Evolutionary conservation across 1,284 basidiomycete species (phyloP).

Genomic region (Cutaneotrichosporon cutaneum): DNA sequence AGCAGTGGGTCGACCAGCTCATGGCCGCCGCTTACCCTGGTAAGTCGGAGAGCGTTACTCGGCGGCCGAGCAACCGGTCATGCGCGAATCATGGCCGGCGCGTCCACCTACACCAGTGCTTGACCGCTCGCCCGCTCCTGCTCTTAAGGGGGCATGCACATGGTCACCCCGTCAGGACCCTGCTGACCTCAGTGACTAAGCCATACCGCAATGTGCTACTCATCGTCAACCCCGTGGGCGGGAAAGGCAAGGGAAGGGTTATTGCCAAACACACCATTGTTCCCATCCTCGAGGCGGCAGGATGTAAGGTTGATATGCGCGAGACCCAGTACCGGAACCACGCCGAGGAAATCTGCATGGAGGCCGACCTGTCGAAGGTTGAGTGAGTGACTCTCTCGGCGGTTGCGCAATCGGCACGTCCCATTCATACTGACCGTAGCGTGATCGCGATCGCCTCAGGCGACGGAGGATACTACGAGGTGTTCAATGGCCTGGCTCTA

Average conservation of each 20-base stretch:
- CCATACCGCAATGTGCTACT: slow-evolving; percentile 63
- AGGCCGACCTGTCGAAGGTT: slow-evolving; percentile 61
- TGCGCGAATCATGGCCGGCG: not conserved
- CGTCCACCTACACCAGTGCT: not conserved
- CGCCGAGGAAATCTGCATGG: slow-evolving; percentile 67
- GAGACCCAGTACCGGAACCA: slow-evolving; percentile 73
- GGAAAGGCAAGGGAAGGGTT: slow-evolving; percentile 69
- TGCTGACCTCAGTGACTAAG: slow-evolving; percentile 45
- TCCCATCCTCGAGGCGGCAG: slow-evolving; percentile 77
- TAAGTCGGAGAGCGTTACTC: slow-evolving; percentile 34
- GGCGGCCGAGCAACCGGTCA: not conserved
- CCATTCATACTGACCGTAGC: slow-evolving; percentile 34
- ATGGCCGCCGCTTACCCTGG: slow-evolving; percentile 66
- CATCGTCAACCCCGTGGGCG: slow-evolving; percentile 85
- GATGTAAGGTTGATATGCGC: slow-evolving; percentile 65
- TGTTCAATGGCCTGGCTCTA: slow-evolving; percentile 85
- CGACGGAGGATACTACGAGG: slow-evolving; percentile 85
- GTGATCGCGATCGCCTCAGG: slow-evolving; percentile 82
- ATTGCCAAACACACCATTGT: slow-evolving; percentile 68
- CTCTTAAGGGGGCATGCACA: not conserved
- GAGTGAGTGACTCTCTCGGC: slow-evolving; percentile 55
- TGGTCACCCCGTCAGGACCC: not conserved
- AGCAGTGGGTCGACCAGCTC: slow-evolving; percentile 61
- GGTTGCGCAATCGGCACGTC: not conserved
- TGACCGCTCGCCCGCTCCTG: no score